phyloP scores from a whole-genome alignment of 352 stramenopile genomes.

The Pythium folliculosum region DNA sequence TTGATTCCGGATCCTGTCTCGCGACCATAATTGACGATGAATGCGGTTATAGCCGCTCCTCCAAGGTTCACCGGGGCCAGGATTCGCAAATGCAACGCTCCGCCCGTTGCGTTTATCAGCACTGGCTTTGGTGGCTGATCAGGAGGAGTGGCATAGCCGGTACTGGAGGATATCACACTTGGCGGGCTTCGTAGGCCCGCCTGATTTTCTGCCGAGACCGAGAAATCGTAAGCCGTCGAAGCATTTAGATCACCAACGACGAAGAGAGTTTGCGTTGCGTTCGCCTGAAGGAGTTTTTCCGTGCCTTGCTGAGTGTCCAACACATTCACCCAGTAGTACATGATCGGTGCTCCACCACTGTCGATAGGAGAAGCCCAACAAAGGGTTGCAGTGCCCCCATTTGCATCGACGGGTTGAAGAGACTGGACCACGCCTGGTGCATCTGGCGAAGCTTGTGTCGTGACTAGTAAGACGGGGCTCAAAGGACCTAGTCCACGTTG shows the following conservation, averaged over 20 bases:
- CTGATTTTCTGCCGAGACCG: constrained; percentile 34
- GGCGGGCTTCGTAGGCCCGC: constrained; percentile 19
- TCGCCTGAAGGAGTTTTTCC: constrained; percentile 17
- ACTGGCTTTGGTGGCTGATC: constrained; percentile 26
- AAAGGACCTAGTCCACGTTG: constrained; percentile 33
- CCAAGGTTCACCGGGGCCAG: constrained; percentile 42
- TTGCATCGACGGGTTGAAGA: constrained; percentile 18
- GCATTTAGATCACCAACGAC: constrained; percentile 33
- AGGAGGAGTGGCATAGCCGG: constrained; percentile 21
- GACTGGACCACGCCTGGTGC: constrained; percentile 26
- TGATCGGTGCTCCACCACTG: constrained; percentile 35
- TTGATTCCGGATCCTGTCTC: constrained; percentile 18
- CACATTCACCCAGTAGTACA: constrained; percentile 30
- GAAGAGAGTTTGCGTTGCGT: constrained; percentile 3
- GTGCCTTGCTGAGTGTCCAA: constrained; percentile 9
- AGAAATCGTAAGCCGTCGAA: constrained; percentile 34
- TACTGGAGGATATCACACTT: constrained; percentile 13
- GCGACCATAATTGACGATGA: constrained; percentile 37
- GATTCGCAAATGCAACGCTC: constrained; percentile 41
- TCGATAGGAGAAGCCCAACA: constrained; percentile 37
- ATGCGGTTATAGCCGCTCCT: constrained; percentile 30
- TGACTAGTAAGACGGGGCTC: constrained; percentile 10
- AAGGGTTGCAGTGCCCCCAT: constrained; percentile 33
- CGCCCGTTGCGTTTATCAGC: constrained; percentile 45
- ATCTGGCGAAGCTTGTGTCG: constrained; percentile 26